A percentile compares a stretch with the other conserved stretches of the same genome.
Conservation (phyloP, 2,329 filamentous ascomycete genomes). For the Pseudopithomyces chartarum region DNA sequence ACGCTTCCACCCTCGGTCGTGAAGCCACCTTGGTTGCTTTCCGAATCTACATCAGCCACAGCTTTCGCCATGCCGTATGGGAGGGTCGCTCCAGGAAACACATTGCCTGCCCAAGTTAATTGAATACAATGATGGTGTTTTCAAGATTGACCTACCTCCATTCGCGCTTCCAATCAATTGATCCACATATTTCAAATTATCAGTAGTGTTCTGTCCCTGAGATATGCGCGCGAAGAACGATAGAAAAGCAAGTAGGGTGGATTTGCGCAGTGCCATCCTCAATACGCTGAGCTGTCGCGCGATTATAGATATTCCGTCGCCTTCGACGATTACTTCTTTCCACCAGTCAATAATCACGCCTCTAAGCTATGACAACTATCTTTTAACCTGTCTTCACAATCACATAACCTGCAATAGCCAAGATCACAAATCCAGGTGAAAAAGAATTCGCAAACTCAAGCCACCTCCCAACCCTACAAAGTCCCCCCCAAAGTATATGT, state of each 20-base stretch:
- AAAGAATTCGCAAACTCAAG: not conserved
- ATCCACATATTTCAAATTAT: conserved; percentile 43
- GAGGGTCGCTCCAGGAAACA: conserved; percentile 50
- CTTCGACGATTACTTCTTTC: too few relatives aligned
- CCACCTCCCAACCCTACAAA: not conserved
- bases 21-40: conserved; percentile 60
- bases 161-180: conserved; percentile 49
- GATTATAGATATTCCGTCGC: too few relatives aligned
- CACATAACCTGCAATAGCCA: too few relatives aligned
- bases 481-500: not conserved
- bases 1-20: conserved; percentile 49
- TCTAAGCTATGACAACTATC: too few relatives aligned
- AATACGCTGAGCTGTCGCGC: too few relatives aligned
- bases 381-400: too few relatives aligned
- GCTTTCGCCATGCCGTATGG: conserved; percentile 53
- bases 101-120: conserved; percentile 40
- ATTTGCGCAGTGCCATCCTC: conserved; percentile 3
- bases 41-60: conserved; percentile 51
- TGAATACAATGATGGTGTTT: too few relatives aligned
- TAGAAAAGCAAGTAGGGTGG: conserved; percentile 1
- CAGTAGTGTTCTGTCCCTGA: conserved; percentile 20
- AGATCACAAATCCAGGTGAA: too few relatives aligned
- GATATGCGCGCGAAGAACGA: conserved; percentile 9
- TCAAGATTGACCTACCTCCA: conserved; percentile 31
- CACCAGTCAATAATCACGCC: too few relatives aligned